phyloP scores from a whole-genome alignment of 2,329 filamentous ascomycete genomes.

The Metarhizium album region DNA sequence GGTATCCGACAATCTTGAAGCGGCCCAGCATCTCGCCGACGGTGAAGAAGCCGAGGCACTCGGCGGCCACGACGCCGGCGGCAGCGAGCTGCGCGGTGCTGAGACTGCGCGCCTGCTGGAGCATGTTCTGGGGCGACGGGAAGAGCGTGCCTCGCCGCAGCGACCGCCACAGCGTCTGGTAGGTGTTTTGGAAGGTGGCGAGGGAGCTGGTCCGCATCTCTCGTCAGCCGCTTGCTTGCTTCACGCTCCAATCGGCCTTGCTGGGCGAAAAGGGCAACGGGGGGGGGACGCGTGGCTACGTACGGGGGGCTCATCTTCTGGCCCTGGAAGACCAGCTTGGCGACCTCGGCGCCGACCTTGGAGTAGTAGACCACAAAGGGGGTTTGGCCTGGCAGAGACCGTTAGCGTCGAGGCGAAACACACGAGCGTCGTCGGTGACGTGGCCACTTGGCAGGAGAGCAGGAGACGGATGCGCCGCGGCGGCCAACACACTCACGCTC shows the following conservation, averaged over 20 bases:
- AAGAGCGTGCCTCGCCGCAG: constrained; percentile 53
- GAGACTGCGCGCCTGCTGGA: constrained; percentile 55
- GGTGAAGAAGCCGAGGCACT: constrained; percentile 94
- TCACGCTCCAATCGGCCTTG: too few relatives aligned
- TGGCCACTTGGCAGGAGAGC: too few relatives aligned
- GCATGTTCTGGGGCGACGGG: constrained; percentile 44
- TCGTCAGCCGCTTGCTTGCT: constrained; percentile 5
- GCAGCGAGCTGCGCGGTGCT: constrained; percentile 59
- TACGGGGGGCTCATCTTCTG: constrained; percentile 95
- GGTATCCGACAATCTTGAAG: constrained; percentile 91
- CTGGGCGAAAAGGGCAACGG: too few relatives aligned
- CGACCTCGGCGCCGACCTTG: constrained; percentile 76
- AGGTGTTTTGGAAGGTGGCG: constrained; percentile 77
- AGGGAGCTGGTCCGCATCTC: constrained; percentile 44
- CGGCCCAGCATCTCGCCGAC: constrained; percentile 94
- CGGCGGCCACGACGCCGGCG: constrained; percentile 69
- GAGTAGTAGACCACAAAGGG: constrained; percentile 87
- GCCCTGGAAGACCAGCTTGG: constrained; percentile 75
- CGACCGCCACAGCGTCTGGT: constrained; percentile 62
- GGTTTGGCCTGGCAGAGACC: constrained; percentile 53
- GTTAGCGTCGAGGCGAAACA: neutral
- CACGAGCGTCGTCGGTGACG: neutral
- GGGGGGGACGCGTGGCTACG: constrained; percentile 26
- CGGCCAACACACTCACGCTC: constrained; percentile 61
- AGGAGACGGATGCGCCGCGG: too few relatives aligned